These are phyloP conservation scores for Monilinia vaccinii-corymbosi DNA, from an alignment of 2,329 filamentous ascomycete genomes.

Conservation along the genomic window DNA sequence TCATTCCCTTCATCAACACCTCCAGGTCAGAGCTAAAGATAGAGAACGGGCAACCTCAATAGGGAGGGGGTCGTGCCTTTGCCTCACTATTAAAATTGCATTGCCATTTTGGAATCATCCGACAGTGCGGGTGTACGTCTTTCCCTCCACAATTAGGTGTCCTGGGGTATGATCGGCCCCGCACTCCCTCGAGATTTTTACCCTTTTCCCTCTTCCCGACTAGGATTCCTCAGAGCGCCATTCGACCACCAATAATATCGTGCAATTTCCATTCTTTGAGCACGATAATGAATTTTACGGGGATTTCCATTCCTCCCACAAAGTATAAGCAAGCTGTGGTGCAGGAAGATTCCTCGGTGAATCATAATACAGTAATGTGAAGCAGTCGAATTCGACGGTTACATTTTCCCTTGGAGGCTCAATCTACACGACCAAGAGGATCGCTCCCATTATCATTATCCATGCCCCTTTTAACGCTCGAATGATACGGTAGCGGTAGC, in stretches of 20 bases:
- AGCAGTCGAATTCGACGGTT: too few species aligned
- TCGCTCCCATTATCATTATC: too few species aligned
- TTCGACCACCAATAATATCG: background rate
- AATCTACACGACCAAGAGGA: too few species aligned
- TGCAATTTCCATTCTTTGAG: background rate
- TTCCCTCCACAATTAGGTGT: slow-evolving; percentile 2
- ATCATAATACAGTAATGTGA: too few species aligned
- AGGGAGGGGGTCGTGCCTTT: slow-evolving; percentile 3
- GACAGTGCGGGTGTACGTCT: background rate
- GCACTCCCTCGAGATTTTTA: slow-evolving; percentile 2
- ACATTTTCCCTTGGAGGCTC: too few species aligned
- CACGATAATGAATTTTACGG: background rate
- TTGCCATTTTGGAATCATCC: slow-evolving; percentile 1
- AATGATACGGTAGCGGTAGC: too few species aligned
- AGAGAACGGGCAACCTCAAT: background rate
- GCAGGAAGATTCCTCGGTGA: too few species aligned
- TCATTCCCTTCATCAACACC: background rate
- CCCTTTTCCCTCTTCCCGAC: background rate
- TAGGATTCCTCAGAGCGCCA: background rate
- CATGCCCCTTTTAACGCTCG: too few species aligned
- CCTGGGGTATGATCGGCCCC: slow-evolving; percentile 8
- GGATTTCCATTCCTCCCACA: background rate
- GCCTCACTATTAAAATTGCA: background rate
- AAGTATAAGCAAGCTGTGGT: too few species aligned
- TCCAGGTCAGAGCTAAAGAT: background rate